Evolutionary conservation across 1,284 basidiomycete species (phyloP), one percentile per base, ranked within the genome.

Genomic region (Agaricales sp.): DNA sequence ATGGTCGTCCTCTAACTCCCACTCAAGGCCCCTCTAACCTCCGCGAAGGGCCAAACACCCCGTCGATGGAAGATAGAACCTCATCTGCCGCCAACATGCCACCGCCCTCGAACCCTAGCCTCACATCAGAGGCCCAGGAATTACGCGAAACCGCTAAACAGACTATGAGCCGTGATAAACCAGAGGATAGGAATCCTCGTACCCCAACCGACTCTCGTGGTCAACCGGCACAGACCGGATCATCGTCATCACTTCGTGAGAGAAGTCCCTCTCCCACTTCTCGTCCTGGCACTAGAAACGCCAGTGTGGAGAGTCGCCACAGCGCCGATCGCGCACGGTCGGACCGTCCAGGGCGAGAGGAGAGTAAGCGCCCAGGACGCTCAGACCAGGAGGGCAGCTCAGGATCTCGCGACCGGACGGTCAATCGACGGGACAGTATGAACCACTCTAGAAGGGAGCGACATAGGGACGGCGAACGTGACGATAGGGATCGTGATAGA

Each of bases 41-140:
- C 26, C 39, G 39, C 18, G n/a, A 16, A 6, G 16, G 6, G 8
- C 19, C 19, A 8, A 30, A 55, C 52, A 45, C 56, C 55, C 4
- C 62, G 37, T 51, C 55, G 46, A 46, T 50, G 21, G 66, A 69
- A 3, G 65, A 67, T 19, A 63, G 61, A 46, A 50, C 57, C 43
- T 46, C 57, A 13, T 63, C 65, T 22, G 48, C 58, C 3, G 68
- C 71, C 39, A 61, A 61, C 1, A 90, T 90, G 87, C 84, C 84
- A 20, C 87, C 87, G 12, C 87, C 87, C 14, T 69, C 66, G n/a
- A 78, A 71, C 43, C 87, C 87, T 1, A 90, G 87, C 57, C 86
- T 88, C 57, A 89, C 84, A 0, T 63, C 69, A 6, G 82, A 81
- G n/a, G 87, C 87, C 0, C 86, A 88, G 57, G 87, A 88, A 56